Evolutionary conservation across 768 basidiomycete species (phyloP), one percentile per base, ranked within the genome.

Genomic region (Suillus tomentosus): DNA sequence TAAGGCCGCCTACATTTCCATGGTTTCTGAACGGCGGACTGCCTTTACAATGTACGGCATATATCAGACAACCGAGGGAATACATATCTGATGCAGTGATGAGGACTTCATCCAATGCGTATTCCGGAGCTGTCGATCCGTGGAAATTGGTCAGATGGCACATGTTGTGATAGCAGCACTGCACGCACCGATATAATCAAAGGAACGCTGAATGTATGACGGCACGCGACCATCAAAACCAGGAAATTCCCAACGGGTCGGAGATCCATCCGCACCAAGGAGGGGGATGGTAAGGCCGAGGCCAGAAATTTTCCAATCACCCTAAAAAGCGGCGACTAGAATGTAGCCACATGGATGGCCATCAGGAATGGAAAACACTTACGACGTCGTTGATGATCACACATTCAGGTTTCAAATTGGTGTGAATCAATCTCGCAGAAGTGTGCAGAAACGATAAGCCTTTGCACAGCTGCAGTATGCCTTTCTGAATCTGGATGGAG

Each of bases 261-360:
- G 83, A 9, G 84, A 79, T 7, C 95, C 95, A 65, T 90, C 86
- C 5, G 87, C 77, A 27, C 82, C 79, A 45, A 85, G 77, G 9
- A 97, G 80, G 7, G 93, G 84, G 37, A 96, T 95, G 1, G 93
- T 94, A 57, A 95, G 79, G 2, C 94, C 94, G 45, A 99, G 82
- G 2, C 95, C 96, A 19, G 91, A 87, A 40, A 99, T 85, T 78
- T 98, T 99, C 97, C 97, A 99, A 76, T 99, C 97, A 39, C 97
- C 96, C 94, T 58, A 42, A 27, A 57, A 40, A 42, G 5, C 39
- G 24, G 24, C 11, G 27, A 58, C 57, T 27, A 24, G 40, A 58
- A 36, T 4, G 37, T 3, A 22, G 36, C 64, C 36, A 60, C 60
- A 27, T 50, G 56, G 27, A 39, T 58, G 45, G 4, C 22, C 14